Evolutionary conservation across 192 early-diverging fungal genomes (phyloP), one percentile per base, ranked within the genome.

Genomic region (Gamsiella multidivaricata): DNA sequence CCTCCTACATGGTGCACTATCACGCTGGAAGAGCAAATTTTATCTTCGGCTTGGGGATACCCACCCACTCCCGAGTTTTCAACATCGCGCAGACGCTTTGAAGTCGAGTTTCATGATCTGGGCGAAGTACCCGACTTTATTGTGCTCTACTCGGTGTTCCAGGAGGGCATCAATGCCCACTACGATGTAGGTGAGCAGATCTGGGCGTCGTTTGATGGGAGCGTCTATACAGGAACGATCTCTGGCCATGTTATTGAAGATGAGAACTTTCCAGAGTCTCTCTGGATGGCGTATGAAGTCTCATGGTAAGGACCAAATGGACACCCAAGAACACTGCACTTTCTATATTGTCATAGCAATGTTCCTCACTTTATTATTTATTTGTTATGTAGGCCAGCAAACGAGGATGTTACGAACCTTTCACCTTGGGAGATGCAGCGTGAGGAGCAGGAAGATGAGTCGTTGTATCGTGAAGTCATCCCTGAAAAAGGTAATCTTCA

Each of bases 61-160:
- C 59, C 74, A 9, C 74, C 74, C 37, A 69, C 62, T 29, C 65
- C 74, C 2, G 47, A 68, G 41, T 78, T 78, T 39, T 47, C 66
- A 15, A 60, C 74, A 1, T 78, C 74, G 3, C 50, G 74, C 20
- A 54, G 74, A 26, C 74, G 74, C 11, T 51, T 69, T 23, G 81
- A 86, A 45, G 80, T 93, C 39, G 89, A 93, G 57, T 93, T 88
- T 69, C 88, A 88, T 58, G 92, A 93, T 61, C 87, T 87, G 42
- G 90, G 89, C 10, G 88, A 86, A 33, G 81, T 83, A 17, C 90
- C 90, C 0, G 92, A 93, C 53, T 93, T 93, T 69, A 63, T 92
- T 32, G 84, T 93, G 2, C 80, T 93, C 20, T 91, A 84, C 37
- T 73, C 80, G 3, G 80, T 87, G 0, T 93, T 91, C 61, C 83